Base-by-base conservation (phyloP, 2,329 filamentous ascomycete species). In the Paracorniculantispora psalliotae region DNA sequence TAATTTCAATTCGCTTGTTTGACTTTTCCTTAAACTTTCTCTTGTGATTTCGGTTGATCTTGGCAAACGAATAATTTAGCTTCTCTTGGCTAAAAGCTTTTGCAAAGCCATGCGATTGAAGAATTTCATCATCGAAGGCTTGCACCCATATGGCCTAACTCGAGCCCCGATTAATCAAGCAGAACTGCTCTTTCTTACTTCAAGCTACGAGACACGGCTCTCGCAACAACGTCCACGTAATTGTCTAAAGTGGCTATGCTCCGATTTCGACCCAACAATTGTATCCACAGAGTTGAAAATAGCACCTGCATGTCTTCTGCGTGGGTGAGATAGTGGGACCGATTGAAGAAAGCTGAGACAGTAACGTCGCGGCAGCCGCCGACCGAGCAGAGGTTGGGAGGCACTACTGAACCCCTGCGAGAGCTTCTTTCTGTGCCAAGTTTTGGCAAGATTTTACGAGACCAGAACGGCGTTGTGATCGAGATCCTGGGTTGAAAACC, bases 371-470 rank as follows among this genome's bases (percentile, higher is more conserved):
- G 21, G 4, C 15, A 17, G 25, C 21, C 21, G 21, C 43, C 43
- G 43, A 15, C 43, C 43, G 10, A 13, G 26, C 21, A 26, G 21
- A 12, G 10, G 21, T 26, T 46, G 43, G 21, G 25, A 23, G 43
- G 43, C 12, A 23, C 7, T 25, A 23, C 12, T 26, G 3, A 15
- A 43, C 17, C 17, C 41, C 37, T 30, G 25, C 17, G 7, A 33
- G 55, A 50, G 55, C 55, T 57, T 57, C 46, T 57, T 57, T 50
- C 37, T 3, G 44, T 57, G 55, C 55, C 55, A 50, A 57, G 55
- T 57, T 57, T n/a, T 23, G 12, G 35, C 54, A 41, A 50, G n/a
- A 43, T 57, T 25, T 13, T 15, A 17, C 21, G 37, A 50, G 44
- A 57, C 55, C 13, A 17, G 7, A 23, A 13, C 21, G 25, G 46